Percentiles rank a stretch among this genome's conserved stretches.
phyloP scores from a whole-genome alignment of 1,284 basidiomycete genomes.

The Ustilago curta region DNA sequence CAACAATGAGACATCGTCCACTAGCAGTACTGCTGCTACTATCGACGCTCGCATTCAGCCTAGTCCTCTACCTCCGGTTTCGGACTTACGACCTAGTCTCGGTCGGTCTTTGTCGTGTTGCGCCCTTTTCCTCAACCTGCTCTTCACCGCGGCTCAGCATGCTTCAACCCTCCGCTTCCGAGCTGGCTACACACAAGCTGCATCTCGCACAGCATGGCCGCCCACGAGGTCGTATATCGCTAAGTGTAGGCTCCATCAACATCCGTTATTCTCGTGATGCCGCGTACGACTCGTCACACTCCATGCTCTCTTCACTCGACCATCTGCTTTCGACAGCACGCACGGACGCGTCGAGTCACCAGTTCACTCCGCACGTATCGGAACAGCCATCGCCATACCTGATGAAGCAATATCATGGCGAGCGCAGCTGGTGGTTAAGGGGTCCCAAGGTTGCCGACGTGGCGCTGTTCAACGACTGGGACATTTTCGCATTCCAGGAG shows the following conservation, averaged over 20 bases:
- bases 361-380: background rate
- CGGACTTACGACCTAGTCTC: constrained; percentile 42
- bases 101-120: constrained; percentile 21
- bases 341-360: background rate
- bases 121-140: constrained; percentile 23
- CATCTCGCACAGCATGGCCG: background rate
- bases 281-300: constrained; percentile 21
- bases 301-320: constrained; percentile 11
- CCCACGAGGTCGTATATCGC: constrained; percentile 14
- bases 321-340: constrained; percentile 15
- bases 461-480: constrained; percentile 49
- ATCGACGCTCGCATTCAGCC: constrained; percentile 12
- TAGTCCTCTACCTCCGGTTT: constrained; percentile 33
- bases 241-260: constrained; percentile 46
- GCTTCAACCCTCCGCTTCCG: constrained; percentile 1
- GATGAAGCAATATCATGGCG: constrained; percentile 38
- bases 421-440: constrained; percentile 41
- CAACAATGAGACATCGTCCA: constrained; percentile 22
- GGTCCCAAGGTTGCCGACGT: constrained; percentile 47
- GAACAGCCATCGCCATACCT: constrained; percentile 20
- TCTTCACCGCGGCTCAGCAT: constrained; percentile 9
- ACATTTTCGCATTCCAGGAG: constrained; percentile 57
- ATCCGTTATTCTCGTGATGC: constrained; percentile 46
- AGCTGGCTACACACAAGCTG: constrained; percentile 8
- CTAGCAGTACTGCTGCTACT: constrained; percentile 19